Conservation (phyloP, 129 eudicot species). For the Pulicaria dysenterica region DNA sequence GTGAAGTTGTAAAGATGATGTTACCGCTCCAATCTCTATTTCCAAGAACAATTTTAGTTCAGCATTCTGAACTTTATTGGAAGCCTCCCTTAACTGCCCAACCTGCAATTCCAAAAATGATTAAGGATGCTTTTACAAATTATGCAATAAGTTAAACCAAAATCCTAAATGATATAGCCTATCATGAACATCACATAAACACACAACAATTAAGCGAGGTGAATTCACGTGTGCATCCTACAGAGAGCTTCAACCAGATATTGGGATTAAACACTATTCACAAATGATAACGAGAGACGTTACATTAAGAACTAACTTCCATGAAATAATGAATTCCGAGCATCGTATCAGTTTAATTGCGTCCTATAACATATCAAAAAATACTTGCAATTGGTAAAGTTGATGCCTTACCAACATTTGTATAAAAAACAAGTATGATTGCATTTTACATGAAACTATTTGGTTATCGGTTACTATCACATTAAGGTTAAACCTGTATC, state of each 20-base stretch:
- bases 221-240: too few species aligned
- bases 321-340: slow-evolving; percentile 1
- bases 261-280: neutral
- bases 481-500: neutral
- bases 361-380: neutral
- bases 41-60: slow-evolving; percentile 92
- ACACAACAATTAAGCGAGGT: too few species aligned
- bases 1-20: slow-evolving; percentile 8
- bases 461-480: neutral
- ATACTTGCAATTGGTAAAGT: neutral
- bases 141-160: too few species aligned
- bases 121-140: neutral
- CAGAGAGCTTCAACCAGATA: neutral
- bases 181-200: too few species aligned
- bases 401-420: neutral
- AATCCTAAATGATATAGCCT: too few species aligned
- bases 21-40: slow-evolving; percentile 78
- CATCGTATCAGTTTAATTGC: neutral
- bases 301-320: neutral
- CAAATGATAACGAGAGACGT: neutral
- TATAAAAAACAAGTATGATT: neutral
- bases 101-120: slow-evolving; percentile 55
- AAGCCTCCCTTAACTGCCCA: slow-evolving; percentile 82
- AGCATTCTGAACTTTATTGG: slow-evolving; percentile 77
- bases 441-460: too few species aligned